Conservation (phyloP, 2,329 filamentous ascomycete genomes). For the Colletotrichum melonis region DNA sequence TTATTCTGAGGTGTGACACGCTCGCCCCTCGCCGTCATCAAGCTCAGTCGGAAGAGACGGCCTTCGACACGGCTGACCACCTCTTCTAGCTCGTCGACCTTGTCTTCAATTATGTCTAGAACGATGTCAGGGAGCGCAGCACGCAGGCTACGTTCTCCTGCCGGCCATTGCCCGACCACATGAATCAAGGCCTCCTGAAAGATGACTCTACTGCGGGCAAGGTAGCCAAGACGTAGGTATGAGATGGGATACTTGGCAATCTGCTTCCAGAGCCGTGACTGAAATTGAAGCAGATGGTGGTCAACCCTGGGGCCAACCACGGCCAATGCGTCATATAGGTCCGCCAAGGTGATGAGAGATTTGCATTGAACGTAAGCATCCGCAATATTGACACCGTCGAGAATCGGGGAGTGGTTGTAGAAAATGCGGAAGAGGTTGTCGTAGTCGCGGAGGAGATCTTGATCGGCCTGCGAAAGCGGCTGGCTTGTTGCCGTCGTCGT, state of each 20-base stretch:
- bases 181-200: conserved; percentile 92
- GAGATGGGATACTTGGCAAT: conserved; percentile 96
- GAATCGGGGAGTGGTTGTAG: conserved; percentile 88
- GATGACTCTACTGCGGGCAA: conserved; percentile 85
- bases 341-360: conserved; percentile 86
- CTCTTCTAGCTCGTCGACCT: conserved; percentile 91
- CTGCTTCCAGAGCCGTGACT: conserved; percentile 91
- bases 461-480: conserved; percentile 68
- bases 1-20: conserved; percentile 82
- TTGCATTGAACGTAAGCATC: conserved; percentile 96
- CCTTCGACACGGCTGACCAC: conserved; percentile 82
- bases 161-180: conserved; percentile 94
- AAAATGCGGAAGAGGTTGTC: conserved; percentile 96
- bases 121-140: conserved; percentile 79
- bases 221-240: conserved; percentile 89
- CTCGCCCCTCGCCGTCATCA: conserved; percentile 84
- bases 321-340: conserved; percentile 91
- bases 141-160: conserved; percentile 81
- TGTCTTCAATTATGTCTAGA: conserved; percentile 92
- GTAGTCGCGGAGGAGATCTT: conserved; percentile 89
- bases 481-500: conserved; percentile 46
- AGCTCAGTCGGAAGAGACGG: conserved; percentile 82
- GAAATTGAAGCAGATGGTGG: conserved; percentile 93
- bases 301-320: conserved; percentile 92
- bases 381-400: conserved; percentile 90